A percentile compares a stretch with the other conserved stretches of the same genome.
These are phyloP conservation scores for Trichophaea hybrida DNA, from an alignment of 2,329 filamentous ascomycete genomes.

Conservation along the genomic window DNA sequence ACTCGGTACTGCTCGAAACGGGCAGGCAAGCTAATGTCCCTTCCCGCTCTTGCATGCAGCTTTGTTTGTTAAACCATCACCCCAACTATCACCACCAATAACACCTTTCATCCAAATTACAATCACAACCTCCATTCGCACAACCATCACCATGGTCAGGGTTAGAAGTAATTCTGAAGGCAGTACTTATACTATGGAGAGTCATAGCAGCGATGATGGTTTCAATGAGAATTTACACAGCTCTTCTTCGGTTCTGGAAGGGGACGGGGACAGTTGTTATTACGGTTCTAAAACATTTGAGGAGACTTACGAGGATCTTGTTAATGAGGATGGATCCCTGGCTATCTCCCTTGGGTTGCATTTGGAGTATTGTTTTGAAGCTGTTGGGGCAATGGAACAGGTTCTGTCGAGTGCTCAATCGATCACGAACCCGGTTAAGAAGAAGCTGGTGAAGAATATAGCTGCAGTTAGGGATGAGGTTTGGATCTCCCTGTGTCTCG, in stretches of 20 bases:
- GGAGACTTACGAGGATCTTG: not conserved
- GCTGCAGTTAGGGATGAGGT: not conserved
- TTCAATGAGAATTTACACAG: not conserved
- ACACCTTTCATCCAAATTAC: too few relatives aligned
- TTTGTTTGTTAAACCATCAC: too few relatives aligned
- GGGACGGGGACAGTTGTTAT: not conserved
- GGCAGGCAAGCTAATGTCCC: too few relatives aligned
- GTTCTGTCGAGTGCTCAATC: not conserved
- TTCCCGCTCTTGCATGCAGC: too few relatives aligned
- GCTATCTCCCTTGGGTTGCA: not conserved
- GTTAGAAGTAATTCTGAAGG: too few relatives aligned
- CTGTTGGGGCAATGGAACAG: not conserved
- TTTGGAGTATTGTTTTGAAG: not conserved
- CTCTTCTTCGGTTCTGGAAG: too few relatives aligned
- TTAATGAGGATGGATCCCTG: not conserved
- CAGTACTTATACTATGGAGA: too few relatives aligned
- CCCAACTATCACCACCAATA: too few relatives aligned
- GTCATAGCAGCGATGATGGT: not conserved
- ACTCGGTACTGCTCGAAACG: too few relatives aligned
- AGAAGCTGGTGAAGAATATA: not conserved
- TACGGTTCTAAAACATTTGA: not conserved
- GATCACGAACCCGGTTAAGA: not conserved
- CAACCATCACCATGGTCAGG: too few relatives aligned
- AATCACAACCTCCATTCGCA: too few relatives aligned
- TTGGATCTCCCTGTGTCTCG: not conserved